Base-by-base conservation (phyloP, 2,329 filamentous ascomycete species). In the Thelonectria discophora region DNA sequence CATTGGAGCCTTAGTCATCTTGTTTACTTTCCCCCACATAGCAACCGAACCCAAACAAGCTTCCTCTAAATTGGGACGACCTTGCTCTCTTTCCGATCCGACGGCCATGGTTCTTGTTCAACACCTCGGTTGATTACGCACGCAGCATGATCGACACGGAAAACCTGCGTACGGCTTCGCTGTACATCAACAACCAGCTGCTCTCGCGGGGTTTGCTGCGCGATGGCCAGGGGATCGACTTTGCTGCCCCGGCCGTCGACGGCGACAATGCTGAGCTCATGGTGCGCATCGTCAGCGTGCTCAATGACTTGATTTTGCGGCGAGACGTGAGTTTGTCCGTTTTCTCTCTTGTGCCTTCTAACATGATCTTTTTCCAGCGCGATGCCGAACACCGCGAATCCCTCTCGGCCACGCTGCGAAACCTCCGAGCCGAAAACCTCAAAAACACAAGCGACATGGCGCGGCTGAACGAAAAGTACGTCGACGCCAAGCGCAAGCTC, bases 241-340 rank as follows among this genome's bases (percentile, higher is more conserved):
- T 99, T 76, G 88, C 91, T 62, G 82, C 87, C 64, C 90, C 91
- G 9, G 86, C 86, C 55, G 82, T 86, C 65, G 86, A 86, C 17
- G 82, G 86, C 39, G 84, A 82, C 43, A 74, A 76, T 21, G 64
- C 72, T 2, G 86, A 85, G 52, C 91, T 91, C 17, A 94, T 95
- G 88, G 90, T 91, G 18, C 87, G 88, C 67, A 89, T 98, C 70
- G 97, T 99, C 79, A 91, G 94, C 74, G 85, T 99, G 21, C 88
- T 99, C 50, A 97, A 99, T 77, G 95, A 99, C 74, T 79, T 99
- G 69, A 92, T 99, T 61, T 77, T 97, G 62, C 87, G 94, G 68
- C 88, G 94, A 81, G 95, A 99, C 76, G 93, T 97, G 81, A 47
- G 76, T 64, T 1, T 20, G 8, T 24, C 12, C 17, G 18, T 17